Evolutionary conservation across 2,329 filamentous ascomycete genomes (phyloP).

Genomic region (Endothia cerciana): DNA sequence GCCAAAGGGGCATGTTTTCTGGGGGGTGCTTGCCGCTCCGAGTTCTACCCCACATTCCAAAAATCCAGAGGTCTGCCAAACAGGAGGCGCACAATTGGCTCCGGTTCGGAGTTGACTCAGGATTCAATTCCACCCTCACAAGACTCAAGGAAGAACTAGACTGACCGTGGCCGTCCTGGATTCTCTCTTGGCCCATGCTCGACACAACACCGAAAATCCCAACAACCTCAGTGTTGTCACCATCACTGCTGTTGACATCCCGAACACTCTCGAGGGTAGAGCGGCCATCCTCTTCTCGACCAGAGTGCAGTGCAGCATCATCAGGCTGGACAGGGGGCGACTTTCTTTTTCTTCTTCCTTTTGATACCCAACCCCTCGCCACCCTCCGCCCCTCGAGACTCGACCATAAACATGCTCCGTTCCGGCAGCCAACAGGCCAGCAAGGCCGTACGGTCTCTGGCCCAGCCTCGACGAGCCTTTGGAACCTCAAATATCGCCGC

Average conservation of each 20-base stretch:
- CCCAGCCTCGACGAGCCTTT: conserved; percentile 43
- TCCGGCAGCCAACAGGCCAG: conserved; percentile 47
- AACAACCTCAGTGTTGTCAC: conserved; percentile 1
- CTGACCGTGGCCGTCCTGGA: neutral
- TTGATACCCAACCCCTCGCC: conserved; percentile 22
- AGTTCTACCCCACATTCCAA: conserved; percentile 21
- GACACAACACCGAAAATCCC: neutral
- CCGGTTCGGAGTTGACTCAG: conserved; percentile 16
- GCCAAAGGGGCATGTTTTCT: conserved; percentile 4
- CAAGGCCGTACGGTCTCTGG: conserved; percentile 46
- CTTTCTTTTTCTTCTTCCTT: conserved; percentile 14
- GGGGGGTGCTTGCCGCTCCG: neutral
- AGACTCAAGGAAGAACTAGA: neutral
- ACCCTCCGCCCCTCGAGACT: neutral
- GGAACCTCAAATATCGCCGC: conserved; percentile 45
- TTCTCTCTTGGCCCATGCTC: neutral
- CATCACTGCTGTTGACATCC: neutral
- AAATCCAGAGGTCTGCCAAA: conserved; percentile 12
- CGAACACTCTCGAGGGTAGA: neutral
- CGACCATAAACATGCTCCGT: conserved; percentile 50
- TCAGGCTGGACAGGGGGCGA: neutral
- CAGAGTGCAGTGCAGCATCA: neutral
- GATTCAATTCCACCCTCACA: conserved; percentile 6
- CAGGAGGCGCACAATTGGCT: conserved; percentile 12
- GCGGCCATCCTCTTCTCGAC: neutral